Base-by-base conservation (phyloP, 1,139 yeast species). In the Pichia sp. region DNA sequence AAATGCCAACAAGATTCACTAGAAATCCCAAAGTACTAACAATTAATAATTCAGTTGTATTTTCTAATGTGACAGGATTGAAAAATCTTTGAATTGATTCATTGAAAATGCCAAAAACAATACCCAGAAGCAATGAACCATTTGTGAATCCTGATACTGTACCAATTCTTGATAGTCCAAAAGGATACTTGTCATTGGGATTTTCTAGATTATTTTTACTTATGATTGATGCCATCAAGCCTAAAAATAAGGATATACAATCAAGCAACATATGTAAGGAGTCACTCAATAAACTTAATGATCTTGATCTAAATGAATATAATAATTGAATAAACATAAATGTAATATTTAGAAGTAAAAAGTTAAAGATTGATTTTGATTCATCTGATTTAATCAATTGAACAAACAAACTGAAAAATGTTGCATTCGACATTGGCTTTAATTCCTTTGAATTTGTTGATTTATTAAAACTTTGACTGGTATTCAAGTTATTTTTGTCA, bases 261-360 rank as follows among this genome's bases (percentile, higher is more conserved):
- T 93, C 99, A 53, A 93, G 74, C 3, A 96, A 88, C 99, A 93
- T 93, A 68, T 93, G 99, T 49, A 93, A 75, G 5, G 96, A 89
- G 64, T 95, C 99, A 9, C 96, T 89, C 47, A 95, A 71, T 30
- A 95, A 73, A 10, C 99, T 98, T 42, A 95, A 72, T 0, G 98
- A 91, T 64, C 88, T 91, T 0, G 98, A 90, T 57, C 96, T 76
- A 69, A 95, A 86, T 1, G 98, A 91, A 66, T 95, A 95, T 18
- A 91, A 71, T 58, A 93, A 75, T 69, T 95, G 99, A 45, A 95
- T 84, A 63, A 95, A 80, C 99, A 95, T 95, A 69, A 93, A 95
- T 2, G 93, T 79, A 27, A 95, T 81, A 69, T 95, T 95, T 55
- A 95, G 75, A 54, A 93, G 68, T 48, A 95, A 70, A 63, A 93